phyloP scores from a whole-genome alignment of 345 rosid species.

The Barbarea vulgaris region DNA sequence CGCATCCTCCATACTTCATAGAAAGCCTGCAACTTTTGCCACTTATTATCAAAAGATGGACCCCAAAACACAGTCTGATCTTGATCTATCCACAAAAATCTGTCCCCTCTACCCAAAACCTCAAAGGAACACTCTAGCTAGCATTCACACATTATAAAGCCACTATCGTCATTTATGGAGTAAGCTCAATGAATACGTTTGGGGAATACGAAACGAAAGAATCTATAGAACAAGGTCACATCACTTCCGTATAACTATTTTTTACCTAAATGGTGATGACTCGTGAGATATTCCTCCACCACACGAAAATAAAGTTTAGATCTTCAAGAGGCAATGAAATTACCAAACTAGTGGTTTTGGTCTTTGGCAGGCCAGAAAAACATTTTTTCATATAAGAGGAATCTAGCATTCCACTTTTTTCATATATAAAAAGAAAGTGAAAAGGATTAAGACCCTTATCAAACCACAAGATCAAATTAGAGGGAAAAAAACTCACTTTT shows the following conservation, averaged over 20 bases:
- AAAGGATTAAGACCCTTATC: conserved; percentile 19
- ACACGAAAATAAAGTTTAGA: conserved; percentile 16
- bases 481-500: conserved; percentile 14
- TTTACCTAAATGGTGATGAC: conserved; percentile 13
- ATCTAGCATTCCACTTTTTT: conserved; percentile 7
- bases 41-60: conserved; percentile 48
- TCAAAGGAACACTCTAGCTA: conserved; percentile 52
- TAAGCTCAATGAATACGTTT: conserved; percentile 33
- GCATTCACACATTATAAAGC: conserved; percentile 43
- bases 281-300: conserved; percentile 22
- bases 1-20: conserved; percentile 33
- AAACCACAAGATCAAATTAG: conserved; percentile 17
- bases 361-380: conserved; percentile 12
- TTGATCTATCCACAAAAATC: conserved; percentile 43
- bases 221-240: conserved; percentile 25
- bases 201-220: conserved; percentile 13
- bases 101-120: conserved; percentile 39
- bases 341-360: conserved; percentile 20
- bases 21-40: conserved; percentile 35
- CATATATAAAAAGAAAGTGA: conserved; percentile 11
- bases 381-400: conserved; percentile 4
- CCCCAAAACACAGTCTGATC: conserved; percentile 44
- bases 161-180: conserved; percentile 40
- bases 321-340: not conserved
- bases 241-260: conserved; percentile 22